Percentiles rank a stretch among this genome's conserved stretches.
These are phyloP conservation scores for Taphrina deformans DNA, from an alignment of 1,139 yeast genomes.

Conservation along the genomic window DNA sequence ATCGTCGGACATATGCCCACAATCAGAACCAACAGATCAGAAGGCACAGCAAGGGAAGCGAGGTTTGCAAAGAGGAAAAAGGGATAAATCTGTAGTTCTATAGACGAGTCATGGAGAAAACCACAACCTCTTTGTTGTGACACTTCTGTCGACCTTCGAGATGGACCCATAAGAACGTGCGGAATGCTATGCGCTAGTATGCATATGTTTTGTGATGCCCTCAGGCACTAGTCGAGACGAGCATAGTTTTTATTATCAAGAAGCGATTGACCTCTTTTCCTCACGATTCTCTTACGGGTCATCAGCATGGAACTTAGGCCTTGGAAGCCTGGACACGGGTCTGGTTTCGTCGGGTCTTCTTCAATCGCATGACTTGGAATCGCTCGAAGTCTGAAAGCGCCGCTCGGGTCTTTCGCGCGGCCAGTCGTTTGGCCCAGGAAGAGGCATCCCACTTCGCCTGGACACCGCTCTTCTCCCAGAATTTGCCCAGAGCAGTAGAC, in stretches of 20 bases:
- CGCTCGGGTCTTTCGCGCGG: conserved; percentile 89
- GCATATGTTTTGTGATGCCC: neutral
- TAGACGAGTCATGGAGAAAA: conserved; percentile 1
- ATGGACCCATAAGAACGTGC: neutral
- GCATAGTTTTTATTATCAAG: no score
- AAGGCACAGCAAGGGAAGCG: neutral
- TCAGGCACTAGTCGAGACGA: neutral
- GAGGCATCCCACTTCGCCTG: conserved; percentile 89
- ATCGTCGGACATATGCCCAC: no score
- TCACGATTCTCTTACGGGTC: no score
- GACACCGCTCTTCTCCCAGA: conserved; percentile 89
- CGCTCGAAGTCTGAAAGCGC: conserved; percentile 96
- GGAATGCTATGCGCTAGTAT: conserved; percentile 5
- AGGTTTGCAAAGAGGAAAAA: conserved; percentile 5
- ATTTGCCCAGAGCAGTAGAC: conserved; percentile 80
- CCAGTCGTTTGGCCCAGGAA: conserved; percentile 97
- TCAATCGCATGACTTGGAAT: conserved; percentile 73
- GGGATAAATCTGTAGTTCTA: conserved; percentile 11
- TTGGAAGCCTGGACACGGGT: conserved; percentile 27
- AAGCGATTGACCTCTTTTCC: no score
- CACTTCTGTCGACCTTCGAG: neutral
- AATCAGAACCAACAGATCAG: no score
- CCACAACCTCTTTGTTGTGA: conserved; percentile 7
- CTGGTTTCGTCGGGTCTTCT: conserved; percentile 49
- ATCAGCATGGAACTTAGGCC: conserved; percentile 6